These are phyloP conservation scores for Apostasia shenzhenica DNA, from an alignment of 106 monocot species.

Conservation along the genomic window DNA sequence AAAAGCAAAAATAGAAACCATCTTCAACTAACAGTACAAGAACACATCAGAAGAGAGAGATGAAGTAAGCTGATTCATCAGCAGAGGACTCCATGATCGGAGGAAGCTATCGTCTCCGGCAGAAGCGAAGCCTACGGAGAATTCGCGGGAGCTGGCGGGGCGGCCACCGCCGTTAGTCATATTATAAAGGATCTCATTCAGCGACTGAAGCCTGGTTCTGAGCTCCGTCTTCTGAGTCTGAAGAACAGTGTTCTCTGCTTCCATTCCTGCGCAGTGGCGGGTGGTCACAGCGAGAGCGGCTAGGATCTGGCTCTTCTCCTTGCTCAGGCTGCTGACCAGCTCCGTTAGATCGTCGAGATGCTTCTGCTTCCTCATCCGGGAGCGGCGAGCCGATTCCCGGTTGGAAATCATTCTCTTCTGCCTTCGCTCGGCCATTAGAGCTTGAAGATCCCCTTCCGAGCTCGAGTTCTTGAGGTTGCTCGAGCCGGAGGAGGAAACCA, in stretches of 20 bases:
- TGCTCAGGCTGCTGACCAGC: slow-evolving; percentile 26
- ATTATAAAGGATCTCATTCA: slow-evolving; percentile 30
- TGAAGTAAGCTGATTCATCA: slow-evolving; percentile 32
- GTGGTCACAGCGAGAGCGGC: slow-evolving; percentile 14
- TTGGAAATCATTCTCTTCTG: slow-evolving; percentile 53
- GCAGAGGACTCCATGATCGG: slow-evolving; percentile 18
- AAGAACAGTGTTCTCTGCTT: slow-evolving; percentile 41
- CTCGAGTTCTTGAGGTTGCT: slow-evolving; percentile 13
- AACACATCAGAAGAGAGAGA: slow-evolving; percentile 31
- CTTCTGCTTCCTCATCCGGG: slow-evolving; percentile 55
- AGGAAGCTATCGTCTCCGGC: not conserved
- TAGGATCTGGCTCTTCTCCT: slow-evolving; percentile 30
- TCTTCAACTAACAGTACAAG: slow-evolving; percentile 19
- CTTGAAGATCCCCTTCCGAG: slow-evolving; percentile 16
- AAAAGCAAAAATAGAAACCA: no score
- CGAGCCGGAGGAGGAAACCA: slow-evolving; percentile 15
- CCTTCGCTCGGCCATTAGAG: slow-evolving; percentile 28
- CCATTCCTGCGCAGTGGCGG: slow-evolving; percentile 24
- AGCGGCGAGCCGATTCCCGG: slow-evolving; percentile 58
- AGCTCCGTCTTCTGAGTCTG: slow-evolving; percentile 36
- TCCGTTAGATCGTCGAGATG: slow-evolving; percentile 41
- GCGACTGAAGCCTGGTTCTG: slow-evolving; percentile 25
- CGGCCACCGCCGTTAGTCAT: not conserved
- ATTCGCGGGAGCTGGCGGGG: not conserved
- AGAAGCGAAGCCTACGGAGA: not conserved